A percentile compares a stretch with the other conserved stretches of the same genome.
These are phyloP conservation scores for Sugiyamaella novakii DNA, from an alignment of 1,139 yeast genomes.

Conservation along the genomic window DNA sequence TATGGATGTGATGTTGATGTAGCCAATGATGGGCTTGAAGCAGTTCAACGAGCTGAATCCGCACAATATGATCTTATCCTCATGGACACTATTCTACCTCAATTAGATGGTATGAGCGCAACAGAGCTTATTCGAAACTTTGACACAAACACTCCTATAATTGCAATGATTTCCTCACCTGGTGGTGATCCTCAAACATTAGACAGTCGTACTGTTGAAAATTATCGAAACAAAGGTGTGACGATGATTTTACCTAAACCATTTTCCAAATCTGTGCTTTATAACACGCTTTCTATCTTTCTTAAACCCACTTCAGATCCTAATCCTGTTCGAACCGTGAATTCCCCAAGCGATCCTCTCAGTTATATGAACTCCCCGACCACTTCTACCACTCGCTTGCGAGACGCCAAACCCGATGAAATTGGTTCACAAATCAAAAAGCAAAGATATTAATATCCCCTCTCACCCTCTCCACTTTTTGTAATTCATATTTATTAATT, in stretches of 20 bases:
- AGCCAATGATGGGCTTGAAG: conserved; percentile 88
- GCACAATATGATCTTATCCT: conserved; percentile 69
- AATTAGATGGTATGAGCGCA: conserved; percentile 91
- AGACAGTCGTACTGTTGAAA: conserved; percentile 24
- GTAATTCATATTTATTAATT: too few relatives aligned
- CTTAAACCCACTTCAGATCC: conserved; percentile 15
- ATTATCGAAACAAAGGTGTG: conserved; percentile 83
- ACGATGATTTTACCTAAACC: conserved; percentile 91
- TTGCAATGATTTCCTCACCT: conserved; percentile 81
- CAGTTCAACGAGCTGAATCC: conserved; percentile 73
- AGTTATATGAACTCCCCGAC: conserved; percentile 1
- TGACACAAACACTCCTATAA: conserved; percentile 82
- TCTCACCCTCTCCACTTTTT: too few relatives aligned
- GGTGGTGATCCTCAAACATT: conserved; percentile 15
- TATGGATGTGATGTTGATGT: conserved; percentile 93
- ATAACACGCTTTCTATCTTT: conserved; percentile 43
- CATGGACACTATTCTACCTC: conserved; percentile 95
- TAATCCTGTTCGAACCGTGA: neutral
- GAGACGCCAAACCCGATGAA: conserved; percentile 1
- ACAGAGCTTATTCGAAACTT: conserved; percentile 82
- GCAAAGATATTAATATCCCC: conserved; percentile 1
- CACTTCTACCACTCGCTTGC: neutral
- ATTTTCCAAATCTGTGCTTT: conserved; percentile 81
- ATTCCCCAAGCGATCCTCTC: neutral
- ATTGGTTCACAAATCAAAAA: conserved; percentile 1